Conservation (phyloP, 2,329 filamentous ascomycete genomes). For the Emergomyces orientalis region DNA sequence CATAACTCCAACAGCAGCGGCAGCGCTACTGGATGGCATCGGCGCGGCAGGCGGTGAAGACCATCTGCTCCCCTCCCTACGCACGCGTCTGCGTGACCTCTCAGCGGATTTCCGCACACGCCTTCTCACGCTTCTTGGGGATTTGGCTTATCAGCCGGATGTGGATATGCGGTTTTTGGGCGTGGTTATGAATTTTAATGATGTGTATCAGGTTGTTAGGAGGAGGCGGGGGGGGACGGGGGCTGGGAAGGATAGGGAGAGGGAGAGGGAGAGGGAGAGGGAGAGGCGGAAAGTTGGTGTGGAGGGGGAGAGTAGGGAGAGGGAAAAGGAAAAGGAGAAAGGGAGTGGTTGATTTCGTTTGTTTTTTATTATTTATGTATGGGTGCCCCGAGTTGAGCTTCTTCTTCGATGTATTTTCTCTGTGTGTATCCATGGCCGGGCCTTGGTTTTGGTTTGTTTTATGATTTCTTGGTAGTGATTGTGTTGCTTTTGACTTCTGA, state of each 20-base stretch:
- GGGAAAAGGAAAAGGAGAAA: conserved; percentile 19
- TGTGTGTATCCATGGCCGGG: neutral
- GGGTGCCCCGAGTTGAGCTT: too few species aligned
- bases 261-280: conserved; percentile 18
- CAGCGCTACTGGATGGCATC: neutral
- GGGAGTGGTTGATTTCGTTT: neutral
- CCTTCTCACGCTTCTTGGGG: conserved; percentile 74
- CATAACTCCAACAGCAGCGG: neutral
- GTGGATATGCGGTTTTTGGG: conserved; percentile 92
- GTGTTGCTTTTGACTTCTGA: neutral
- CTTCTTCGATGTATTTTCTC: neutral
- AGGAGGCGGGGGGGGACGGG: conserved; percentile 41
- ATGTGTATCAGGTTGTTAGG: conserved; percentile 75
- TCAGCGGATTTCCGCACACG: conserved; percentile 66
- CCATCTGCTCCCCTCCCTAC: conserved; percentile 63
- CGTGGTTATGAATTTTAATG: conserved; percentile 98
- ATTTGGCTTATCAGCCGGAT: conserved; percentile 86
- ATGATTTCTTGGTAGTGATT: neutral
- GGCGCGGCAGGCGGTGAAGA: conserved; percentile 36
- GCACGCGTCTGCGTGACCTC: conserved; percentile 62
- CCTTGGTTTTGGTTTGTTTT: neutral
- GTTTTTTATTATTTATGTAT: neutral
- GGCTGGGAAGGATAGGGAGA: conserved; percentile 25
- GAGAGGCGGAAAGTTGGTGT: conserved; percentile 20
- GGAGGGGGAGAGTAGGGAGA: conserved; percentile 17